Evolutionary conservation across 2,329 filamentous ascomycete species (phyloP).

Genomic region (Ophiostoma himal-ulmi): DNA sequence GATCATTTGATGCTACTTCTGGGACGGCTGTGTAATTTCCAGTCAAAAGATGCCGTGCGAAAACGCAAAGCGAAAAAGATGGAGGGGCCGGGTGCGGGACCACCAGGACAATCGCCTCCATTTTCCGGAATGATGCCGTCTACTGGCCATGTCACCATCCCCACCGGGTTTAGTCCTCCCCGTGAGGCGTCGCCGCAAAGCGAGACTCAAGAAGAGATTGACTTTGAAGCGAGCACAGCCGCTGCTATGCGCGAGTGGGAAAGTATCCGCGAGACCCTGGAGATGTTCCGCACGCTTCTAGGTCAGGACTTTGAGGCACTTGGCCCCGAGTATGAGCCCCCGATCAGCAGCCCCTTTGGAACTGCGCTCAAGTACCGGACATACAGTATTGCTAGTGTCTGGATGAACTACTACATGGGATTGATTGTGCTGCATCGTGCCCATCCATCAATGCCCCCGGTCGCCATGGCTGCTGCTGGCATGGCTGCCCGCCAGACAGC

Average conservation of each 20-base stretch:
- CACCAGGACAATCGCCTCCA: conserved; percentile 37
- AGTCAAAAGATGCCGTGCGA: conserved; percentile 66
- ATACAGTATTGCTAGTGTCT: conserved; percentile 80
- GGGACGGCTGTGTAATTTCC: conserved; percentile 72
- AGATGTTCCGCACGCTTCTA: conserved; percentile 58
- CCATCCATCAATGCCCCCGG: conserved; percentile 86
- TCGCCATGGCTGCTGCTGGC: conserved; percentile 79
- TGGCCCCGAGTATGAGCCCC: conserved; percentile 56
- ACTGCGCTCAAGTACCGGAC: conserved; percentile 74
- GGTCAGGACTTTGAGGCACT: conserved; percentile 73
- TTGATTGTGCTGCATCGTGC: conserved; percentile 74
- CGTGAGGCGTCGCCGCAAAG: conserved; percentile 38
- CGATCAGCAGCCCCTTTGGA: conserved; percentile 72
- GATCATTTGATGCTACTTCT: conserved; percentile 82
- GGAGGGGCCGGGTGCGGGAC: conserved; percentile 23
- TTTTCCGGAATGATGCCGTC: conserved; percentile 54
- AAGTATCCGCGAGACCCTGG: conserved; percentile 64
- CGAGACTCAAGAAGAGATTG: conserved; percentile 46
- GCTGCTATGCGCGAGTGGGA: conserved; percentile 75
- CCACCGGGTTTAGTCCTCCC: conserved; percentile 51
- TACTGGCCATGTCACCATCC: conserved; percentile 44
- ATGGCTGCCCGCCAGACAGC: conserved; percentile 68
- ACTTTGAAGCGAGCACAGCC: conserved; percentile 59
- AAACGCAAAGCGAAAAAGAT: conserved; percentile 63
- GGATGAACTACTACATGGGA: conserved; percentile 81